Percentiles rank a stretch among this genome's conserved stretches.
These are phyloP conservation scores for Colletotrichum caudatum DNA, from an alignment of 2,329 filamentous ascomycete species.

Conservation along the genomic window DNA sequence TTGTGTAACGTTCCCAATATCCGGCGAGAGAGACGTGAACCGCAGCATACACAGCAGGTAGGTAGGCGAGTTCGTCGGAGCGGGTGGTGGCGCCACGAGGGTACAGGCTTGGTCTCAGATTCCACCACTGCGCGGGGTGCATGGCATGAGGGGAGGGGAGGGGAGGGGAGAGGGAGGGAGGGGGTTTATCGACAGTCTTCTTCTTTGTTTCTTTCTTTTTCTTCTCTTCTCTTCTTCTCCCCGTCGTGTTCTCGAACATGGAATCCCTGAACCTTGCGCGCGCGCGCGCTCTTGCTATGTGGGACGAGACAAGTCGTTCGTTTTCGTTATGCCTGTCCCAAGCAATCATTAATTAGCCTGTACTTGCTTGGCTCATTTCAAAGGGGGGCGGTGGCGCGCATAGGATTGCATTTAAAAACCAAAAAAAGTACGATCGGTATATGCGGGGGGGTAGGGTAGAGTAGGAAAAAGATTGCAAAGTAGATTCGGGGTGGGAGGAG, in stretches of 20 bases:
- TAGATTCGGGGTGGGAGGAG: slow-evolving; percentile 19
- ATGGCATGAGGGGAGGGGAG: slow-evolving; percentile 19
- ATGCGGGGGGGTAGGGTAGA: background rate
- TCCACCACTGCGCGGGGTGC: slow-evolving; percentile 17
- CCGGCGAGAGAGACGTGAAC: background rate
- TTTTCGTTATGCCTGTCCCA: slow-evolving; percentile 3
- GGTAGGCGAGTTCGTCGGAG: background rate
- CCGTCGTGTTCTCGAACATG: slow-evolving; percentile 6
- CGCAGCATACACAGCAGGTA: background rate
- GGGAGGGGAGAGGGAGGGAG: too few relatives aligned
- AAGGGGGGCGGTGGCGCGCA: background rate
- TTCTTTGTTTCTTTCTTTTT: background rate
- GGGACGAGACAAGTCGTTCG: slow-evolving; percentile 23
- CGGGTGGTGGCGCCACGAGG: background rate
- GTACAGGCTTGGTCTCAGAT: background rate
- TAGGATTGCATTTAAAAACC: background rate
- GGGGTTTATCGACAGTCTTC: background rate
- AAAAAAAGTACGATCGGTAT: background rate
- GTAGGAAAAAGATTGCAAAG: background rate
- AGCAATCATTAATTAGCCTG: background rate
- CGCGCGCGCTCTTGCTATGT: slow-evolving; percentile 10
- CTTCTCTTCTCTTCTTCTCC: background rate
- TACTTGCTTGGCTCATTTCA: background rate
- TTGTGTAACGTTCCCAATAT: slow-evolving; percentile 13
- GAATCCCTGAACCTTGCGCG: slow-evolving; percentile 21